Percentiles rank a stretch among this genome's conserved stretches.
phyloP scores from a whole-genome alignment of 768 basidiomycete species.

The Mycena venus region DNA sequence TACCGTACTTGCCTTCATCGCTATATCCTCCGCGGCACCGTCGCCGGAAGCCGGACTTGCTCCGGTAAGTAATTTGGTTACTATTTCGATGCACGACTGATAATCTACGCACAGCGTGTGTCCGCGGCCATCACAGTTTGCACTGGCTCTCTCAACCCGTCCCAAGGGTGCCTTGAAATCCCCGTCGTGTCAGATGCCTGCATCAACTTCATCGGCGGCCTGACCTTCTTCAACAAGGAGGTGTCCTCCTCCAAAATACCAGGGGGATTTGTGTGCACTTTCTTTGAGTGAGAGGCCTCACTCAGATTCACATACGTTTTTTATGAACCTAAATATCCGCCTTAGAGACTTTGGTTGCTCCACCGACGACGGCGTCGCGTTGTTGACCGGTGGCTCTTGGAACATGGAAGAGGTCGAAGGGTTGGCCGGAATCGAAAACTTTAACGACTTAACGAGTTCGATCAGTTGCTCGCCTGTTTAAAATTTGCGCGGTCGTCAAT shows the following conservation, averaged over 20 bases:
- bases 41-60: neutral
- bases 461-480: conserved; percentile 35
- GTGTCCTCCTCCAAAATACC: conserved; percentile 20
- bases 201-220: conserved; percentile 31
- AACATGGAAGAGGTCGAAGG: conserved; percentile 25
- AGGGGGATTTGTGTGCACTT: conserved; percentile 34
- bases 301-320: neutral
- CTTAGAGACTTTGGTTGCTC: conserved; percentile 29
- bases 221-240: conserved; percentile 36
- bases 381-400: conserved; percentile 19
- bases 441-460: conserved; percentile 36
- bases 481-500: conserved; percentile 26
- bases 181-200: conserved; percentile 30
- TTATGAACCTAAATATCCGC: neutral
- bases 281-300: conserved; percentile 26
- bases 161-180: conserved; percentile 26
- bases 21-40: neutral
- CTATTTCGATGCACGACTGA: no score
- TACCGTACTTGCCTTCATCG: neutral
- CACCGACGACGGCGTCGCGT: neutral
- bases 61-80: no score
- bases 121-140: conserved; percentile 12
- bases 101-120: no score
- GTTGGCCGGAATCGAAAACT: conserved; percentile 8
- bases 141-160: conserved; percentile 14